These are phyloP conservation scores for Dactylellina haptotyla DNA, from an alignment of 2,329 filamentous ascomycete genomes.

Conservation along the genomic window DNA sequence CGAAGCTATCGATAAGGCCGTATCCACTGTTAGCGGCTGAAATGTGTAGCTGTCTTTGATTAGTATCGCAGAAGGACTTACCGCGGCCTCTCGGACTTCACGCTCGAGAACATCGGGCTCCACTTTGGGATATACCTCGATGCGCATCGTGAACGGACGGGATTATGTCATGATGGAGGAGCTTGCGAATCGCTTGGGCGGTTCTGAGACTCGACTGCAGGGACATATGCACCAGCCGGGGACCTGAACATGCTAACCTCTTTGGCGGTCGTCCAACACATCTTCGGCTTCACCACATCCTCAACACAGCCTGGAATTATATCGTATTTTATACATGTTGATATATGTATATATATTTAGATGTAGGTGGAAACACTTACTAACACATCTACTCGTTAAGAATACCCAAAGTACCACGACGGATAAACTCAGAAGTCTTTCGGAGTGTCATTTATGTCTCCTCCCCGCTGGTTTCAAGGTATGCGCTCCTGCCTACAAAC, in stretches of 20 bases:
- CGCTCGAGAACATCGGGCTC: constrained; percentile 39
- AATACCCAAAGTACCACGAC: neutral
- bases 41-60: no score
- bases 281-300: constrained; percentile 6
- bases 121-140: constrained; percentile 46
- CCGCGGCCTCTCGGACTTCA: constrained; percentile 42
- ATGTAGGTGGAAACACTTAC: no score
- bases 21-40: no score
- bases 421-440: neutral
- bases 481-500: neutral
- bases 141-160: constrained; percentile 28
- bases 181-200: neutral
- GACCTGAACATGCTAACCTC: neutral
- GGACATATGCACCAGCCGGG: neutral
- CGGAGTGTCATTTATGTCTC: neutral
- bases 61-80: neutral
- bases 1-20: constrained; percentile 62
- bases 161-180: constrained; percentile 8
- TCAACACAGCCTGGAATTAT: constrained; percentile 14
- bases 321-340: neutral
- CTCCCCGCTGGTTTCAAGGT: constrained; percentile 26
- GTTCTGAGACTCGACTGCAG: neutral
- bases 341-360: neutral
- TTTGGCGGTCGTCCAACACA: neutral
- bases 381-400: no score